These are phyloP conservation scores for Sicyos edulis DNA, from an alignment of 306 rosid species.

Conservation along the genomic window DNA sequence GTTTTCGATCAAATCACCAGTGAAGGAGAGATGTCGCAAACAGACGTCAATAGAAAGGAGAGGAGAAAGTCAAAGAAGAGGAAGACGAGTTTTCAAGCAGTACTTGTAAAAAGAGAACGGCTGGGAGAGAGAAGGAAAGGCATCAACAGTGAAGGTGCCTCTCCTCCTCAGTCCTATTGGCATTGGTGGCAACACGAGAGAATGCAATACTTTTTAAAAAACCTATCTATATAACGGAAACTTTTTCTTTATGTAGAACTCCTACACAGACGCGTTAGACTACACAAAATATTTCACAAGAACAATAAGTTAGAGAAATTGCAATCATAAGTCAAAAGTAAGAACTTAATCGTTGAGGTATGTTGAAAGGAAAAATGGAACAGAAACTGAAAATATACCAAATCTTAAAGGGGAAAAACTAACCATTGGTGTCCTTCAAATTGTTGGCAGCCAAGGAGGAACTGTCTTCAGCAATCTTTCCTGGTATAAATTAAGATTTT, in stretches of 20 bases:
- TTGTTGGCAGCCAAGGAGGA: conserved; percentile 27
- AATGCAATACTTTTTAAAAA: background rate
- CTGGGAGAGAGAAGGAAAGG: too few species aligned
- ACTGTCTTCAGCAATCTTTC: conserved; percentile 37
- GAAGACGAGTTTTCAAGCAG: too few species aligned
- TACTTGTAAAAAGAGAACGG: too few species aligned
- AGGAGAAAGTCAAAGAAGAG: too few species aligned
- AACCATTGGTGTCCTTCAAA: conserved; percentile 31
- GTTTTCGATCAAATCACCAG: too few species aligned
- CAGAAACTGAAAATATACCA: conserved; percentile 9
- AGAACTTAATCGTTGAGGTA: background rate
- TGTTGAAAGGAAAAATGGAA: background rate
- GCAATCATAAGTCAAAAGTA: conserved; percentile 26
- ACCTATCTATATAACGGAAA: background rate
- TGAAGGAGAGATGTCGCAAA: too few species aligned
- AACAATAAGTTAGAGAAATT: background rate
- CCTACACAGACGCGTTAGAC: background rate
- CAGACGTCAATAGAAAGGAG: too few species aligned
- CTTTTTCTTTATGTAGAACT: background rate
- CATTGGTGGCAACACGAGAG: too few species aligned
- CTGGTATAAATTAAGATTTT: conserved; percentile 27
- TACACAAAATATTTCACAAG: conserved; percentile 11
- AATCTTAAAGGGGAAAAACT: background rate
- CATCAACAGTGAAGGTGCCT: too few species aligned
- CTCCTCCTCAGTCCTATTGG: too few species aligned